Conservation (phyloP, 768 basidiomycete genomes). For the Pleurotus eryngii region DNA sequence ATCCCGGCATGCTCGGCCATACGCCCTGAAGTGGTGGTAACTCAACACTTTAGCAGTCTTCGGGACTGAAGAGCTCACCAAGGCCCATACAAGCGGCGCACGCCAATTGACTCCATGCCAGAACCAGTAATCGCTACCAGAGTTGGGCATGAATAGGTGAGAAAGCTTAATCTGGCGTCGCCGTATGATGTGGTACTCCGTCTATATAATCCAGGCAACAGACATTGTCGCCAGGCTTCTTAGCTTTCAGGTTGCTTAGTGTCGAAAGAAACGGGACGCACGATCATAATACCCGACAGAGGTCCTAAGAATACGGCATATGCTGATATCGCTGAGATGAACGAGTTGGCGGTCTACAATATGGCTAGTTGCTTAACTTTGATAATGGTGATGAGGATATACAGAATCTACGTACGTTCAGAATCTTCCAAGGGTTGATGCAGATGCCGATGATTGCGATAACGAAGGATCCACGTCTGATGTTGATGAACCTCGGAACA, state of each 20-base stretch:
- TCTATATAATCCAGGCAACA: conserved; percentile 9
- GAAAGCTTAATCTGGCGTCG: conserved; percentile 22
- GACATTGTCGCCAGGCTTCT: too few relatives aligned
- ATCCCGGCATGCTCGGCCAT: conserved; percentile 27
- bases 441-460: conserved; percentile 24
- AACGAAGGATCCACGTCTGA: conserved; percentile 28
- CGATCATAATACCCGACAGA: conserved; percentile 29
- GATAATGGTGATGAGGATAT: neutral
- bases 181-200: conserved; percentile 25
- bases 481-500: conserved; percentile 21
- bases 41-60: neutral
- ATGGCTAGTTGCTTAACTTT: neutral
- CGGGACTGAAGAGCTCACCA: conserved; percentile 14
- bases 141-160: conserved; percentile 23
- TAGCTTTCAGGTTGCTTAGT: neutral
- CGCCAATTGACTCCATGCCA: conserved; percentile 21
- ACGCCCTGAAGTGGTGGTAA: conserved; percentile 17
- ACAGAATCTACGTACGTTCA: conserved; percentile 16
- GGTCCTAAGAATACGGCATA: conserved; percentile 30
- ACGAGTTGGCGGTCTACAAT: conserved; percentile 14
- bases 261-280: conserved; percentile 9
- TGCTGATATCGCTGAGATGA: conserved; percentile 28
- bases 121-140: conserved; percentile 25
- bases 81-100: conserved; percentile 22
- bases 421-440: conserved; percentile 29